Percentiles rank a stretch among this genome's conserved stretches.
Evolutionary conservation across 2,329 filamentous ascomycete species (phyloP).

Genomic region (Huntiella savannae): DNA sequence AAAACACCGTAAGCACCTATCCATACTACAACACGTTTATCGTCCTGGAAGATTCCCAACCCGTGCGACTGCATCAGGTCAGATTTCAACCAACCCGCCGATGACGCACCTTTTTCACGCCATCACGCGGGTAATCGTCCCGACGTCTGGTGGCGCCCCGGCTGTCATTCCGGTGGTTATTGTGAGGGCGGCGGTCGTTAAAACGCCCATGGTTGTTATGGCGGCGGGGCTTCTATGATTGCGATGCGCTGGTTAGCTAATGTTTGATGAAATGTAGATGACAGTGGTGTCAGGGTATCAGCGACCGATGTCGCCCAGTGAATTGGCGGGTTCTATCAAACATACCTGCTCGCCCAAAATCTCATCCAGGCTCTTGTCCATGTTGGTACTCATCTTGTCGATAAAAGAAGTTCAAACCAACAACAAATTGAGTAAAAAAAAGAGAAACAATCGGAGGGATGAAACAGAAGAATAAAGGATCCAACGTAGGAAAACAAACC

Average conservation of each 20-base stretch:
- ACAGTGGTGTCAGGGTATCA: no score
- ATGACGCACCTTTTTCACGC: conserved; percentile 66
- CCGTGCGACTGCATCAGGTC: neutral
- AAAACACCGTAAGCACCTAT: no score
- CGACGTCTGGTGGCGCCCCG: conserved; percentile 6
- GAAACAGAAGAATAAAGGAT: neutral
- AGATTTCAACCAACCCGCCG: neutral
- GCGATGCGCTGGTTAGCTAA: neutral
- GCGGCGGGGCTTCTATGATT: conserved; percentile 5
- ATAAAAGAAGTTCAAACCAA: neutral
- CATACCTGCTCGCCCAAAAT: conserved; percentile 33
- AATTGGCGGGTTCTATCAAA: neutral
- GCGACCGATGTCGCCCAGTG: no score
- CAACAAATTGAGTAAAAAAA: neutral
- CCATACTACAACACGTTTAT: no score
- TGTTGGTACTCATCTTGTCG: conserved; percentile 22
- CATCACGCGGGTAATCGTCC: conserved; percentile 18
- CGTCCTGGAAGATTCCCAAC: conserved; percentile 7
- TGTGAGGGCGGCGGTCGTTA: neutral
- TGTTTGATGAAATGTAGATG: no score
- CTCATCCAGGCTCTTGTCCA: conserved; percentile 37
- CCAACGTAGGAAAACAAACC: no score
- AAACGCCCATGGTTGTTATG: conserved; percentile 2
- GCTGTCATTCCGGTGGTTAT: neutral
- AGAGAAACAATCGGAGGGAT: neutral